phyloP scores from a whole-genome alignment of 768 basidiomycete genomes.

The Crassisporium funariophilum region DNA sequence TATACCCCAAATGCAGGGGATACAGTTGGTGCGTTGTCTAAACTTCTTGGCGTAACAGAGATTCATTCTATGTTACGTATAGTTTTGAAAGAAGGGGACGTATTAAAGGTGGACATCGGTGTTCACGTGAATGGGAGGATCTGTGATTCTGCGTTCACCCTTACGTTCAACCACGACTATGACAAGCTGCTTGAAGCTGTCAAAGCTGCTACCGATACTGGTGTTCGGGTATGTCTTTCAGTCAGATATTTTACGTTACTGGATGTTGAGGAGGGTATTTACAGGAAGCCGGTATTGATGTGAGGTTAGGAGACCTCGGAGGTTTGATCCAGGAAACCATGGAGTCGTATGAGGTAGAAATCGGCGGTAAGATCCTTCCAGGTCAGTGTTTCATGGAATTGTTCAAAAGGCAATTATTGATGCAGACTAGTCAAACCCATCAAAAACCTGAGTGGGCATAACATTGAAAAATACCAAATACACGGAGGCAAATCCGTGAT shows the following conservation, averaged over 20 bases:
- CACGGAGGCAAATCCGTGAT: slow-evolving; percentile 94
- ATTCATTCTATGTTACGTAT: slow-evolving; percentile 4
- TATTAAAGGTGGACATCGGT: slow-evolving; percentile 96
- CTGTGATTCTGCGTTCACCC: slow-evolving; percentile 93
- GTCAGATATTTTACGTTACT: background rate
- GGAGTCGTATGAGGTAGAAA: slow-evolving; percentile 97
- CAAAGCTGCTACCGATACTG: slow-evolving; percentile 91
- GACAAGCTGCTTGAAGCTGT: slow-evolving; percentile 89
- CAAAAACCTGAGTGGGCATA: slow-evolving; percentile 92
- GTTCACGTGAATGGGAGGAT: slow-evolving; percentile 98
- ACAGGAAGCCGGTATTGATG: slow-evolving; percentile 96
- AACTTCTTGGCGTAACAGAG: slow-evolving; percentile 10
- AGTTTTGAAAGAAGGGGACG: slow-evolving; percentile 85
- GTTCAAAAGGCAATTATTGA: slow-evolving; percentile 2
- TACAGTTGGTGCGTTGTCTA: slow-evolving; percentile 59
- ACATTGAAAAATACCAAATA: slow-evolving; percentile 87
- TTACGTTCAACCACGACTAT: slow-evolving; percentile 87
- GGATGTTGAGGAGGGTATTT: slow-evolving; percentile 2
- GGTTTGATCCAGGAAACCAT: slow-evolving; percentile 96
- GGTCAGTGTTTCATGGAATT: slow-evolving; percentile 46
- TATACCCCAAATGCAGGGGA: slow-evolving; percentile 96
- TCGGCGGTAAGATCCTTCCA: slow-evolving; percentile 79
- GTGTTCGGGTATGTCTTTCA: slow-evolving; percentile 61
- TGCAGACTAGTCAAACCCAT: slow-evolving; percentile 80
- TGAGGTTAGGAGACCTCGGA: slow-evolving; percentile 88